Evolutionary conservation across 2,329 filamentous ascomycete genomes (phyloP), one percentile per base, ranked within the genome.

Genomic region (Fusarium pseudonygamai): DNA sequence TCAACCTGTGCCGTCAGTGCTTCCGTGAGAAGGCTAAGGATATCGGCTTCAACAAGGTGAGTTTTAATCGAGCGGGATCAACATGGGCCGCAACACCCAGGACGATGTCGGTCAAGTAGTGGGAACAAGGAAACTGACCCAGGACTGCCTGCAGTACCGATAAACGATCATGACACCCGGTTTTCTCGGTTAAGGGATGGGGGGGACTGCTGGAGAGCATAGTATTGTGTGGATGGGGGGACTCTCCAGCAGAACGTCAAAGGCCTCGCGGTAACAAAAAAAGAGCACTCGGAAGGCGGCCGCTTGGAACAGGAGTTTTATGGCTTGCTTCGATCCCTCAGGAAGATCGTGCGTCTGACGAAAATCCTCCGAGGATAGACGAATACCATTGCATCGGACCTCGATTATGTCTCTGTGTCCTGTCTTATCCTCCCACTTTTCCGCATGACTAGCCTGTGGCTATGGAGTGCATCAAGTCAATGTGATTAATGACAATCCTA

Each of bases 1-100:
- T 98, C 81, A 94, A 97, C 87, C 90, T 93, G 84, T 93, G 91
- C 90, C 90, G 91, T 89, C 91, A 93, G 85, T 93, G 91, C 89
- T 93, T 92, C 89, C 89, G 91, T 82, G 91, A 93, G 88, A 92
- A 92, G 88, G 85, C 89, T 78, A 85, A 89, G 84, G 91, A 93
- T 82, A 92, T 93, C 84, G 91, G 91, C 81, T 93, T 93, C 86
- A 87, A 89, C 87, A 92, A 93, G 91, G 90, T 91, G 81, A 81
- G 83, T 78, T 62, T 74, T 24, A 18, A 57, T 69, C 26, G 46
- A 64, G 12, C 59, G 63, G 70, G 43, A 50, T 30, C 47, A 45
- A 42, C 32, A n/a, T 36, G 28, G 32, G 53, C 55, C 43, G 16
- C 26, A 37, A 40, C 18, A 53, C 49, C 40, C 30, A 30, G 62